Evolutionary conservation across 495 filamentous ascomycete species (phyloP).

Genomic region (Chaetomium cochliodes): DNA sequence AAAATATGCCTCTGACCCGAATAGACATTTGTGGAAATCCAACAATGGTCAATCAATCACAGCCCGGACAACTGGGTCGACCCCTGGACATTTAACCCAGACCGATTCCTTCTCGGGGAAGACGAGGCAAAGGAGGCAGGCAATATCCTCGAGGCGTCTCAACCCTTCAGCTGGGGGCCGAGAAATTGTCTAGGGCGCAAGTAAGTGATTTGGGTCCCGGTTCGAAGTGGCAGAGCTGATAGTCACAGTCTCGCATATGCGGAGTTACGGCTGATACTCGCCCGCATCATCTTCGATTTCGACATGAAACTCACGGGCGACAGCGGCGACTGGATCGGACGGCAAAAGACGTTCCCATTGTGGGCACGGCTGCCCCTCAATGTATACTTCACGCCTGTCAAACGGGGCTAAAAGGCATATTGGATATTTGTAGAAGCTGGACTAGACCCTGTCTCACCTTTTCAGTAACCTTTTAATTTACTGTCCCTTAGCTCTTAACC

Average conservation of each 20-base stretch:
- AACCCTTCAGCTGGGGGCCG: slow-evolving; percentile 40
- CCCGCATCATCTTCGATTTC: slow-evolving; percentile 43
- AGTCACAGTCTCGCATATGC: slow-evolving; percentile 32
- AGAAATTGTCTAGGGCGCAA: slow-evolving; percentile 45
- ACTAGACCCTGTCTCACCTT: neutral
- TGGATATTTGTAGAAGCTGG: too few species aligned
- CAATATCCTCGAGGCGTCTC: slow-evolving; percentile 37
- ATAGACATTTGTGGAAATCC: slow-evolving; percentile 30
- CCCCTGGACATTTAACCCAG: slow-evolving; percentile 41
- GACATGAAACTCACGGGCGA: slow-evolving; percentile 35
- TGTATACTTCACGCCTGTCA: slow-evolving; percentile 33
- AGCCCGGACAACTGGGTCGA: slow-evolving; percentile 39
- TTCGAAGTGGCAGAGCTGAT: neutral
- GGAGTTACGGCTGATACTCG: slow-evolving; percentile 47
- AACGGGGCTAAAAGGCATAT: neutral
- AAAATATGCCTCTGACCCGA: neutral
- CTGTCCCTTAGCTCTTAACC: neutral
- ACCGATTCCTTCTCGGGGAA: slow-evolving; percentile 37
- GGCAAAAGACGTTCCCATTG: slow-evolving; percentile 35
- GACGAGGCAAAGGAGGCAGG: slow-evolving; percentile 31
- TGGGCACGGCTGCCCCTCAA: slow-evolving; percentile 42
- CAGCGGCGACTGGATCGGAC: slow-evolving; percentile 32
- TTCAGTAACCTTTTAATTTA: neutral
- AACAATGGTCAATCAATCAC: slow-evolving; percentile 42
- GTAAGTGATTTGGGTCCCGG: slow-evolving; percentile 27